Evolutionary conservation across 805 yeast genomes (phyloP).

Genomic region (Metschnikowia bowlesiae): DNA sequence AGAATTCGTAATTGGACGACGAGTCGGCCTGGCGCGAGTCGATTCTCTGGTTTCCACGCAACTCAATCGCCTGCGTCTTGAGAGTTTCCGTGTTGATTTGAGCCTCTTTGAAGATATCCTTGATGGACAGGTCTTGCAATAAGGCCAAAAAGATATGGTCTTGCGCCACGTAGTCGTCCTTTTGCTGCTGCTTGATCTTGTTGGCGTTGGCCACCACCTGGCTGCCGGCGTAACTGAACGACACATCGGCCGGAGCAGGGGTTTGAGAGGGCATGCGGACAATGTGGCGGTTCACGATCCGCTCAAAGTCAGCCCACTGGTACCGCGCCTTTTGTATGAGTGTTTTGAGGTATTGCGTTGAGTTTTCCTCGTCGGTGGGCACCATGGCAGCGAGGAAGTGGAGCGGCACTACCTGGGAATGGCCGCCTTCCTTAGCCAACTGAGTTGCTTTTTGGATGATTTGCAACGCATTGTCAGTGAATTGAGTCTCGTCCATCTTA

Average conservation of each 20-base stretch:
- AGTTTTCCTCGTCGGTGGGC: constrained; percentile 48
- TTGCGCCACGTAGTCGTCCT: constrained; percentile 88
- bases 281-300: constrained; percentile 73
- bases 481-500: constrained; percentile 63
- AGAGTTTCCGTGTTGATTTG: constrained; percentile 64
- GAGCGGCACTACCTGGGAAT: constrained; percentile 80
- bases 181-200: constrained; percentile 79
- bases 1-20: constrained; percentile 74
- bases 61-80: constrained; percentile 68
- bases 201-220: constrained; percentile 69
- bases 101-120: constrained; percentile 67
- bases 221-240: constrained; percentile 72
- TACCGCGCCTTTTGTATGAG: constrained; percentile 80
- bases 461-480: constrained; percentile 88
- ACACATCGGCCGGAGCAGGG: constrained; percentile 82
- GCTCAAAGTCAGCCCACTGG: constrained; percentile 78
- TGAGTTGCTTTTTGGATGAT: constrained; percentile 75
- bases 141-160: constrained; percentile 87
- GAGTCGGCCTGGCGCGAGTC: constrained; percentile 95
- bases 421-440: constrained; percentile 79
- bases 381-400: constrained; percentile 92
- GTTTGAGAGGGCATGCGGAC: constrained; percentile 82
- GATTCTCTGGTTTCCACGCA: constrained; percentile 88
- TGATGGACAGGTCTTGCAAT: constrained; percentile 69
- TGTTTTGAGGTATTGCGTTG: constrained; percentile 65